These are phyloP conservation scores for Sherardia arvensis DNA, from an alignment of 257 asterid species.

Conservation along the genomic window DNA sequence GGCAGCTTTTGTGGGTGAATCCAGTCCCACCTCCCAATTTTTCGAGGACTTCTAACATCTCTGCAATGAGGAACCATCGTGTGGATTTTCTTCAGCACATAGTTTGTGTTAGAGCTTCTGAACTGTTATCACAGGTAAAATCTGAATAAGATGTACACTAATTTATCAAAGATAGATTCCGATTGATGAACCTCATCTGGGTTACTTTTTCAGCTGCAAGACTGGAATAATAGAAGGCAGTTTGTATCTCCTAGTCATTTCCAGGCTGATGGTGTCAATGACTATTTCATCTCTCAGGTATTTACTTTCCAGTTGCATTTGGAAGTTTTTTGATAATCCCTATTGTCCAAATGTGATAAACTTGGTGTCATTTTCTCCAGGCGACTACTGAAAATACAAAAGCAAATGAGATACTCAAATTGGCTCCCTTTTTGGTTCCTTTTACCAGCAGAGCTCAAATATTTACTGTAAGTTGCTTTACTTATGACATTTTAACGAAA, in stretches of 20 bases:
- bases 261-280: conserved; percentile 93
- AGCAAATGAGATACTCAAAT: conserved; percentile 78
- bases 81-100: conserved; percentile 78
- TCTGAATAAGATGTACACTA: not conserved
- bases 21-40: conserved; percentile 50
- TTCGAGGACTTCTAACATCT: conserved; percentile 31
- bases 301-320: conserved; percentile 10
- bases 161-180: not conserved
- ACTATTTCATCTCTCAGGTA: conserved; percentile 79
- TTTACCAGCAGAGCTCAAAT: conserved; percentile 93
- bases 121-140: conserved; percentile 89
- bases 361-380: conserved; percentile 31
- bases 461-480: conserved; percentile 57
- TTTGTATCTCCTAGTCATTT: conserved; percentile 83
- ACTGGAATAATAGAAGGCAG: conserved; percentile 93
- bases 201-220: conserved; percentile 61
- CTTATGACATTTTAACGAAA: not conserved
- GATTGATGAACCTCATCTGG: conserved; percentile 4
- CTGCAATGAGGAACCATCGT: conserved; percentile 64
- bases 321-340: not conserved
- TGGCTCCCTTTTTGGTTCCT: conserved; percentile 95
- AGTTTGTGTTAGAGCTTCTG: conserved; percentile 81
- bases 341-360: conserved; percentile 7
- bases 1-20: conserved; percentile 95
- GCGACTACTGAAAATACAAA: conserved; percentile 72